Evolutionary conservation across 2,329 filamentous ascomycete species (phyloP).

Genomic region (Pseudocercospora pini-densiflorae): DNA sequence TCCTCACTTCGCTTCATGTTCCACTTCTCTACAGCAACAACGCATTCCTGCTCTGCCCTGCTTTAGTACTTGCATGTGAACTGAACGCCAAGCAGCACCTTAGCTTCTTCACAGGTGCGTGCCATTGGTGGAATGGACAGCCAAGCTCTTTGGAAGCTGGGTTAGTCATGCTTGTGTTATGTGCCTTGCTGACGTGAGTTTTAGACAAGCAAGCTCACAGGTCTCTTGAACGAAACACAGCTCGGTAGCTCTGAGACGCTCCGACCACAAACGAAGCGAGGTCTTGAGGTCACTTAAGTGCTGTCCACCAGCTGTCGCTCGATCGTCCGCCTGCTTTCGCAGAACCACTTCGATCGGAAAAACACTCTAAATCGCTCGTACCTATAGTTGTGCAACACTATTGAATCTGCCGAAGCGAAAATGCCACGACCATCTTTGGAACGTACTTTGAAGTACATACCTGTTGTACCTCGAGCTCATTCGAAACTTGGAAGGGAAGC

Average conservation of each 20-base stretch:
- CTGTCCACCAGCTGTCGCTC: neutral
- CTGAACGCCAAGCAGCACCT: neutral
- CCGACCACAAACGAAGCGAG: slow-evolving; percentile 2
- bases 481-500: slow-evolving; percentile 8
- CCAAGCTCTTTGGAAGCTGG: neutral
- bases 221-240: neutral
- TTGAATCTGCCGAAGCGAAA: neutral
- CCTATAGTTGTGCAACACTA: neutral
- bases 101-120: neutral
- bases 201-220: neutral
- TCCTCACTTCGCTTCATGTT: neutral
- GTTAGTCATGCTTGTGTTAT: neutral
- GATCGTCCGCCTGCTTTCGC: neutral
- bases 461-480: slow-evolving; percentile 6
- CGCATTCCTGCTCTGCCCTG: neutral
- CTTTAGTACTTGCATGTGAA: neutral
- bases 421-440: slow-evolving; percentile 3
- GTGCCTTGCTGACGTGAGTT: slow-evolving; percentile 5
- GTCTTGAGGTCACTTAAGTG: neutral
- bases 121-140: neutral
- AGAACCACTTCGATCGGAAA: neutral
- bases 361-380: neutral
- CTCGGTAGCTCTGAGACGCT: neutral
- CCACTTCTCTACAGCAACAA: neutral
- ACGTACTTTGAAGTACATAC: slow-evolving; percentile 6